Conservation (phyloP, 2,329 filamentous ascomycete species). For the Teratosphaeria destructans region DNA sequence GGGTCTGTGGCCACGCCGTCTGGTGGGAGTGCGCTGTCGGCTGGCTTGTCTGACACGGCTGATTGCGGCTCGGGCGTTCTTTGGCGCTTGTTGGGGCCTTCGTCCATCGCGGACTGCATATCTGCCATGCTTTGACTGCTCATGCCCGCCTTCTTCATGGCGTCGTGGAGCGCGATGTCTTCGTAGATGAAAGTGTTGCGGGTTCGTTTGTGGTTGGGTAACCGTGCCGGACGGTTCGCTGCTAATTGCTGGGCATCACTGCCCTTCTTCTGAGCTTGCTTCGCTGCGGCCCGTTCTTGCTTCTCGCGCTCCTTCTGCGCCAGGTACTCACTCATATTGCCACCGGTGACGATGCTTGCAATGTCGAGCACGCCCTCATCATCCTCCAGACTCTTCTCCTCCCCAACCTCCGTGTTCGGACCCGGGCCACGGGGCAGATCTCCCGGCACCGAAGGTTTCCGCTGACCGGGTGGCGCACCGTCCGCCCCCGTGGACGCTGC, state of each 20-base stretch:
- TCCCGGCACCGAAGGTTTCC: constrained; percentile 30
- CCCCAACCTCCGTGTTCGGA: constrained; percentile 44
- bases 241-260: constrained; percentile 45
- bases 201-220: constrained; percentile 64
- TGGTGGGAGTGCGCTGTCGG: constrained; percentile 17
- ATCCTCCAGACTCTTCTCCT: constrained; percentile 41
- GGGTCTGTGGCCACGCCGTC: constrained; percentile 7
- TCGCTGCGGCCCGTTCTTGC: constrained; percentile 50
- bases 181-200: constrained; percentile 65
- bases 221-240: constrained; percentile 46
- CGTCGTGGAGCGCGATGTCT: constrained; percentile 48
- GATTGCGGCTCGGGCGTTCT: constrained; percentile 27
- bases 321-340: constrained; percentile 64
- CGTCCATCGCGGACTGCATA: constrained; percentile 43
- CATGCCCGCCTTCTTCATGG: constrained; percentile 41
- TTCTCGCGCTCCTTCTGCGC: constrained; percentile 77
- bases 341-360: constrained; percentile 72
- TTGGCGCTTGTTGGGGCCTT: constrained; percentile 31
- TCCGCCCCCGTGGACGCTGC: constrained; percentile 46
- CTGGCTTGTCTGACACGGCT: constrained; percentile 24
- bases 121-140: constrained; percentile 37
- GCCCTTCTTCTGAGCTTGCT: constrained; percentile 39
- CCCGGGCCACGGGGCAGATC: constrained; percentile 44
- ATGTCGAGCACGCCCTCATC: constrained; percentile 72
- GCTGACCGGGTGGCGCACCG: constrained; percentile 34